Conservation (phyloP, 768 basidiomycete species). For the Lanmaoa pseudosensibilis region DNA sequence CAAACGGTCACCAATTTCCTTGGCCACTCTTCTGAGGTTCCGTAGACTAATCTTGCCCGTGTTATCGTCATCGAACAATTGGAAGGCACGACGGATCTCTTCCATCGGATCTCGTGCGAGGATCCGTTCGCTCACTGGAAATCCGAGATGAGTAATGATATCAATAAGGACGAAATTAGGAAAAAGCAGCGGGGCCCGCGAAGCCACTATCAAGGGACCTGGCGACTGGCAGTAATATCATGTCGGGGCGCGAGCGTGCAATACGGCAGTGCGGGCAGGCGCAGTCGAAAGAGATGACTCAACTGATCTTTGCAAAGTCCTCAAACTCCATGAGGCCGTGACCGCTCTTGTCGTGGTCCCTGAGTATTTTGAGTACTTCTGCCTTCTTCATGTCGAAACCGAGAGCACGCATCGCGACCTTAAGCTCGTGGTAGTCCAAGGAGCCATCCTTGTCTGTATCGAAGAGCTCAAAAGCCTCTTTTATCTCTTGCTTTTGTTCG, state of each 20-base stretch:
- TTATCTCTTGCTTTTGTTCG: conserved; percentile 93
- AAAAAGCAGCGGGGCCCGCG: not conserved
- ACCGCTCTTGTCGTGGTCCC: conserved; percentile 86
- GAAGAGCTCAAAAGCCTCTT: conserved; percentile 98
- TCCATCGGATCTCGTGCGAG: conserved; percentile 94
- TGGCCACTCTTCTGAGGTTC: conserved; percentile 90
- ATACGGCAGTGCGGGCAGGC: not conserved
- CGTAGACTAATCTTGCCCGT: conserved; percentile 92
- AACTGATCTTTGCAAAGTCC: conserved; percentile 93
- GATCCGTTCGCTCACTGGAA: conserved; percentile 89
- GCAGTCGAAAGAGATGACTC: conserved; percentile 31
- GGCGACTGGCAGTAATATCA: conserved; percentile 1
- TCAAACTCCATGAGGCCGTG: conserved; percentile 88
- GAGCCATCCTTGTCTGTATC: conserved; percentile 98
- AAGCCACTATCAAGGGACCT: not conserved
- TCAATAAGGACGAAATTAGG: not conserved
- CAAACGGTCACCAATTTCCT: conserved; percentile 92
- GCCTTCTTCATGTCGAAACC: conserved; percentile 99
- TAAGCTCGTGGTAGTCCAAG: conserved; percentile 97
- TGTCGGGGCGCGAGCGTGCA: not conserved
- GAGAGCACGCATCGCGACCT: conserved; percentile 96
- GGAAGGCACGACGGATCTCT: conserved; percentile 94
- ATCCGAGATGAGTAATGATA: conserved; percentile 22
- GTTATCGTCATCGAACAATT: conserved; percentile 93
- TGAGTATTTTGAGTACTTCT: conserved; percentile 90